Percentiles rank a stretch among this genome's conserved stretches.
Conservation (phyloP, 1,284 basidiomycete genomes). For the Vanrija humicola region DNA sequence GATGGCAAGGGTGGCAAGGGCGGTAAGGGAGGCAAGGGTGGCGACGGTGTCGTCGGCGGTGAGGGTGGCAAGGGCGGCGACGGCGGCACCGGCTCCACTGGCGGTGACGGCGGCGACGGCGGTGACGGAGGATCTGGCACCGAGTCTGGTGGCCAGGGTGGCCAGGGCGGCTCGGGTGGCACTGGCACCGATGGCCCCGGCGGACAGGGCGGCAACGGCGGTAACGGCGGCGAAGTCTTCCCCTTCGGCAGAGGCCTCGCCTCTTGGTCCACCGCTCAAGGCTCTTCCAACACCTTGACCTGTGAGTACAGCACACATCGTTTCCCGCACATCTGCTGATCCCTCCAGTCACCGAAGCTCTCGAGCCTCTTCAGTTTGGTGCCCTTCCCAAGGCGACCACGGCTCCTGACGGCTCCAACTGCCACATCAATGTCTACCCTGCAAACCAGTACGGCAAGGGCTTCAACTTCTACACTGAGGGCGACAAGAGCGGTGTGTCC, state of each 20-base stretch:
- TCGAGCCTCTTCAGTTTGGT: conserved; percentile 37
- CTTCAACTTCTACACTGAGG: conserved; percentile 41
- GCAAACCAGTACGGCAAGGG: conserved; percentile 29
- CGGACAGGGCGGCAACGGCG: not conserved
- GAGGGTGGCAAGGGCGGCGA: not conserved
- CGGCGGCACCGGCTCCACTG: not conserved
- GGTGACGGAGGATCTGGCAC: not conserved
- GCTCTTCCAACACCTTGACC: not conserved
- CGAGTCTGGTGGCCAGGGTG: not conserved
- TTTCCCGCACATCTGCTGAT: not conserved
- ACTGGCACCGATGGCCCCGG: not conserved
- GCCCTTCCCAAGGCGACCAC: conserved; percentile 22
- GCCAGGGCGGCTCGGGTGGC: not conserved
- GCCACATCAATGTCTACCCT: conserved; percentile 29
- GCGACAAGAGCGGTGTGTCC: conserved; percentile 24
- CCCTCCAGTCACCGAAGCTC: conserved; percentile 24
- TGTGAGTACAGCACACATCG: not conserved
- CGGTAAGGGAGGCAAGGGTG: not conserved
- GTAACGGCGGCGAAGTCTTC: not conserved
- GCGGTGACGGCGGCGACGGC: too few relatives aligned
- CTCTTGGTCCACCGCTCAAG: not conserved
- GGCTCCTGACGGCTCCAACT: conserved; percentile 41
- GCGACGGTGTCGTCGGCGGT: not conserved
- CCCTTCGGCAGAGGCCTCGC: not conserved
- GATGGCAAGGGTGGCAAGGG: too few relatives aligned